Evolutionary conservation across 352 stramenopile genomes (phyloP).

Genomic region (Phytophthora syringae): DNA sequence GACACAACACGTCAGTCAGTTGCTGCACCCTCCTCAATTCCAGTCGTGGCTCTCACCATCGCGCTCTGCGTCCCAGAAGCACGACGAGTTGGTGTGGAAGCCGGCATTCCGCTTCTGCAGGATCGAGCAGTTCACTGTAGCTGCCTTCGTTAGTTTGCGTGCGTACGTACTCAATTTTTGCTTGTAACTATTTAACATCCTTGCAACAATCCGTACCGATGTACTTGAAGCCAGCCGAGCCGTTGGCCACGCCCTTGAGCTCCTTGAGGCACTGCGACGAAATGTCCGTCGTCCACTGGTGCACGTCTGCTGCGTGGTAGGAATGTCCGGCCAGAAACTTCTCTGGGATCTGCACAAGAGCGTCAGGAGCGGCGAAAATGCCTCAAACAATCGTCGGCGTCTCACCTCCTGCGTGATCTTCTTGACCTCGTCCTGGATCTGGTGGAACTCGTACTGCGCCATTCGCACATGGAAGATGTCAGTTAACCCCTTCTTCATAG

Average conservation of each 20-base stretch:
- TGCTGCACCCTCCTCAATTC: background rate
- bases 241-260: constrained; percentile 85
- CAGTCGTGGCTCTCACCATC: constrained; percentile 55
- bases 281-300: constrained; percentile 82
- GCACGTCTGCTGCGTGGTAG: constrained; percentile 85
- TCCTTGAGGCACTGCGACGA: constrained; percentile 82
- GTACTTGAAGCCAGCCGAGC: constrained; percentile 90
- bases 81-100: constrained; percentile 88
- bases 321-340: constrained; percentile 63
- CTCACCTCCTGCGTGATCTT: constrained; percentile 81
- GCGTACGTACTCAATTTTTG: constrained; percentile 35
- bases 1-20: constrained; percentile 20
- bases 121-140: constrained; percentile 85
- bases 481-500: background rate
- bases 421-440: constrained; percentile 90
- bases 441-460: constrained; percentile 79
- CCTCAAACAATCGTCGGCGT: background rate
- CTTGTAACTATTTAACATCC: constrained; percentile 47
- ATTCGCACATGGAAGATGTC: no score
- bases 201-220: constrained; percentile 59
- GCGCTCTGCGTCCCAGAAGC: constrained; percentile 87
- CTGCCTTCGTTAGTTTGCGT: constrained; percentile 33
- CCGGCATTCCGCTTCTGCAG: constrained; percentile 91
- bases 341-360: constrained; percentile 65
- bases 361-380: background rate